Evolutionary conservation across 257 asterid genomes (phyloP), one percentile per base, ranked within the genome.

Genomic region (Thymus quinquecostatus): DNA sequence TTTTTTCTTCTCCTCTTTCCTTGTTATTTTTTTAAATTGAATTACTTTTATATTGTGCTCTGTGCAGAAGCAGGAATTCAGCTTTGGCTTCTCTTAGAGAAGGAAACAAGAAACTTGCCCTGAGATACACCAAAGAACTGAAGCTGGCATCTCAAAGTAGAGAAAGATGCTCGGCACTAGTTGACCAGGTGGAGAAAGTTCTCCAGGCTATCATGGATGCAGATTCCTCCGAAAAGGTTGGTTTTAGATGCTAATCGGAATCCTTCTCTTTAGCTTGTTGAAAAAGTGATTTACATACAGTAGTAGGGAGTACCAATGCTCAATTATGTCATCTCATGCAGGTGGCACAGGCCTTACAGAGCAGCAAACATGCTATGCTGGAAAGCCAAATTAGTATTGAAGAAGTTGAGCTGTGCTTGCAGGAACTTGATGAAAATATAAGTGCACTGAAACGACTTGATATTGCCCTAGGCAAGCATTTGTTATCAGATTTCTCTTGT

Each of bases 161-260:
- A 74, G 98, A 88, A 53, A 84, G 89, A 75, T 90, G 95, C 72
- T 67, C 84, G 5, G 43, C 79, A 9, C 89, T 92, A 55, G 77
- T 86, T 86, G 87, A 87, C 73, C 87, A 88, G 60, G 96, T 92
- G 76, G 93, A 88, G 81, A 82, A 77, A 64, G 92, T 90, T 76
- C 90, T 90, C 70, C 85, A 83, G 69, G 82, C 79, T 68, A 84
- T 90, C 67, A 70, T 84, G 36, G 96, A 90, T 81, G 85, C 89
- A 2, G 98, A 92, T 77, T 89, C 96, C 75, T 84, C 95, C 34
- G 87, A 81, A 79, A 80, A 87, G 98, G 98, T 90, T n/a, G 77
- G 77, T 69, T 75, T 36, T n/a, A 36, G 14, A 34, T 65, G 50
- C 8, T 51, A 36, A 63, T 27, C 7, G 3, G 54, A 57, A 56